Conservation (phyloP, 805 yeast species). For the Metschnikowia chrysomelidarum region DNA sequence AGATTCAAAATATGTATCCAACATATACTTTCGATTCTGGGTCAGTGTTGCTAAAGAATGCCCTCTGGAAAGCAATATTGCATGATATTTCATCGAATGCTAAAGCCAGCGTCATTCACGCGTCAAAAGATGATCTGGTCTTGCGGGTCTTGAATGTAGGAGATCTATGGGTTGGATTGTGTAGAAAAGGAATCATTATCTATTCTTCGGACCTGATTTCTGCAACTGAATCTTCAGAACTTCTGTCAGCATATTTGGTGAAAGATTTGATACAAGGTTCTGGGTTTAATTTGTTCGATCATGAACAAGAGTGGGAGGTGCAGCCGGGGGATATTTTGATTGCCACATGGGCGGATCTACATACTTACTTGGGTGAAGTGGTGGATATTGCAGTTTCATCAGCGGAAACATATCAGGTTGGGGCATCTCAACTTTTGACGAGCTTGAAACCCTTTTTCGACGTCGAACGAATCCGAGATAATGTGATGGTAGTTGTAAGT, state of each 20-base stretch:
- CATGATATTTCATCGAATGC: no score
- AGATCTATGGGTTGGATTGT: slow-evolving; percentile 6
- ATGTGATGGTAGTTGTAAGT: slow-evolving; percentile 3
- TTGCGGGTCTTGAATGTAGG: slow-evolving; percentile 2
- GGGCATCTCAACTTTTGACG: neutral
- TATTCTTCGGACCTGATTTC: slow-evolving; percentile 3
- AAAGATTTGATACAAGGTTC: no score
- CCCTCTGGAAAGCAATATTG: no score
- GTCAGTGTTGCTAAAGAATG: no score
- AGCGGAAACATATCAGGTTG: neutral
- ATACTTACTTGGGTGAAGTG: neutral
- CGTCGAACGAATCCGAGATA: neutral
- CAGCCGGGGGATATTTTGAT: slow-evolving; percentile 3
- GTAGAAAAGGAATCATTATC: slow-evolving; percentile 2
- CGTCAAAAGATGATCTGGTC: neutral
- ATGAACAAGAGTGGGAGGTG: neutral
- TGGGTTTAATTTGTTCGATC: neutral
- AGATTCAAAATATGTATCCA: no score
- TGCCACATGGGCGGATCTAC: slow-evolving; percentile 1
- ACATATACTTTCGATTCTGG: no score
- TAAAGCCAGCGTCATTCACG: no score
- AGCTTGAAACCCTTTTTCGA: slow-evolving; percentile 2
- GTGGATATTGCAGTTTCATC: slow-evolving; percentile 1
- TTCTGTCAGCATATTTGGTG: no score
- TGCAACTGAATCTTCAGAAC: no score